phyloP scores from a whole-genome alignment of 768 basidiomycete genomes.

The Termitomyces eurrhizus region DNA sequence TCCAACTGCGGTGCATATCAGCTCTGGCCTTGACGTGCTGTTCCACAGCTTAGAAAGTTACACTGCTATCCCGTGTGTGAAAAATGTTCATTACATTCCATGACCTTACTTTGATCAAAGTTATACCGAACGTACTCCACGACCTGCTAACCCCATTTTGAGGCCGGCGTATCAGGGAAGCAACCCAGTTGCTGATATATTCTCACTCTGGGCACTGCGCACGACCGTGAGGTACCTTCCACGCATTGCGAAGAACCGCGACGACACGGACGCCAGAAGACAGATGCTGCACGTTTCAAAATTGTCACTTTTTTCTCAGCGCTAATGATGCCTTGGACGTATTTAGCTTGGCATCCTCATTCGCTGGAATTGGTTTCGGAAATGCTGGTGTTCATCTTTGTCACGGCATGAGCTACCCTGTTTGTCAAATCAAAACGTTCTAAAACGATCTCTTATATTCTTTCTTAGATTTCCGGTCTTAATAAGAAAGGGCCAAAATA shows the following conservation, averaged over 20 bases:
- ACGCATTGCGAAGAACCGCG: slow-evolving; percentile 71
- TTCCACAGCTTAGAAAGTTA: slow-evolving; percentile 97
- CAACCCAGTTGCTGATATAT: slow-evolving; percentile 94
- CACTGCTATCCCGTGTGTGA: slow-evolving; percentile 85
- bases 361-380: slow-evolving; percentile 94
- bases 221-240: slow-evolving; percentile 89
- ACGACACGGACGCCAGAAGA: slow-evolving; percentile 77
- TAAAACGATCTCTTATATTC: background rate
- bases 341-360: slow-evolving; percentile 79
- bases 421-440: slow-evolving; percentile 29
- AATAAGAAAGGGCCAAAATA: slow-evolving; percentile 95
- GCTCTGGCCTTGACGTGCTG: slow-evolving; percentile 90
- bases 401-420: slow-evolving; percentile 87
- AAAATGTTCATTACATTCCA: slow-evolving; percentile 5
- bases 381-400: slow-evolving; percentile 91
- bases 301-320: background rate
- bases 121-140: slow-evolving; percentile 87
- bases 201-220: slow-evolving; percentile 89
- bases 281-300: slow-evolving; percentile 74
- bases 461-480: slow-evolving; percentile 74
- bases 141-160: slow-evolving; percentile 85
- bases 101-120: slow-evolving; percentile 29
- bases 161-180: slow-evolving; percentile 93
- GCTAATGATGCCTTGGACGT: background rate
- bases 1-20: slow-evolving; percentile 89